phyloP scores from a whole-genome alignment of 148 eudicot genomes.

The Cornus kousa region DNA sequence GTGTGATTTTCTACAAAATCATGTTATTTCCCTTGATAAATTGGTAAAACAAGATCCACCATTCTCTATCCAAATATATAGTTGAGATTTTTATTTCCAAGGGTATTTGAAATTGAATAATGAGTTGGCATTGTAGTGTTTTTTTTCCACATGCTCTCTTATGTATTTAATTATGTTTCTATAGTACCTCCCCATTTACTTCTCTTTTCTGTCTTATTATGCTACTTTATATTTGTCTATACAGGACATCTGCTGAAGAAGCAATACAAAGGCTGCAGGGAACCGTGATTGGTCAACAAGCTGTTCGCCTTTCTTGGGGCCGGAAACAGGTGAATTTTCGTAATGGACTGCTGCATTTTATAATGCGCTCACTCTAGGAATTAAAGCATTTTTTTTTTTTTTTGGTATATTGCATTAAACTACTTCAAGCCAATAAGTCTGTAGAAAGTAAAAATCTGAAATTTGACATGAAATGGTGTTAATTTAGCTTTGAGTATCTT shows the following conservation, averaged over 20 bases:
- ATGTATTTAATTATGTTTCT: background rate
- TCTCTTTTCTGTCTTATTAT: background rate
- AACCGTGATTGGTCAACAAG: slow-evolving; percentile 78
- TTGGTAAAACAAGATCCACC: too few relatives aligned
- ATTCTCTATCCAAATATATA: too few relatives aligned
- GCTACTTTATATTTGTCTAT: slow-evolving; percentile 15
- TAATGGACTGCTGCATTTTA: background rate
- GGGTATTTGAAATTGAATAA: background rate
- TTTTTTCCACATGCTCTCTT: background rate
- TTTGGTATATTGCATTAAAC: background rate
- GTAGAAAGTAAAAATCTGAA: background rate
- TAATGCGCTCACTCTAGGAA: background rate
- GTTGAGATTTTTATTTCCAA: too few relatives aligned
- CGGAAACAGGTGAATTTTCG: slow-evolving; percentile 68
- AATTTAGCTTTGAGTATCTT: background rate
- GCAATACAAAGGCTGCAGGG: slow-evolving; percentile 92
- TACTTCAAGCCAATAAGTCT: background rate
- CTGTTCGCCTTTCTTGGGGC: slow-evolving; percentile 92
- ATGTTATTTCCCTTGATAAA: too few relatives aligned
- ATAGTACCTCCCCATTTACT: background rate
- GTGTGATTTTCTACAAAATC: too few relatives aligned
- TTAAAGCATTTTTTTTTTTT: background rate
- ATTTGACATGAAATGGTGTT: background rate
- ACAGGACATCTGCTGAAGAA: slow-evolving; percentile 90
- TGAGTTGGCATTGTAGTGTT: slow-evolving; percentile 5